phyloP scores from a whole-genome alignment of 176 grass and related monocot genomes.

The Bonia amplexicaulis region DNA sequence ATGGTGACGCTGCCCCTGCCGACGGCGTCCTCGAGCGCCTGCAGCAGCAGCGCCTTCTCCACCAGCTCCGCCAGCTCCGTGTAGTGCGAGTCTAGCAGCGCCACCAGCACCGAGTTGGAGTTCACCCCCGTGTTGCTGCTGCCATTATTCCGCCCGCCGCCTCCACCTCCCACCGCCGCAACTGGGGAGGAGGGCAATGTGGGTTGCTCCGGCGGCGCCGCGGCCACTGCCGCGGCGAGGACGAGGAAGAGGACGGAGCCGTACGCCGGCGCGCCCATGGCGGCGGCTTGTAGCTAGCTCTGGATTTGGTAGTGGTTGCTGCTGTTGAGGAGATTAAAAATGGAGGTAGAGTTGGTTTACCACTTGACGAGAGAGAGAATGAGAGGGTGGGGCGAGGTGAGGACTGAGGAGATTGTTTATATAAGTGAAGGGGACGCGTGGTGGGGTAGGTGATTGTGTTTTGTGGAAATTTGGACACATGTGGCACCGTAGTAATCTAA shows the following conservation, averaged over 20 bases:
- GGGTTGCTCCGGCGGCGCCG: background rate
- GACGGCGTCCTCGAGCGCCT: constrained; percentile 54
- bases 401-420: background rate
- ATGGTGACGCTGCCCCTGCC: constrained; percentile 66
- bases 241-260: background rate
- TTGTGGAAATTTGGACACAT: too few relatives aligned
- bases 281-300: background rate
- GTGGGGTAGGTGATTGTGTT: background rate
- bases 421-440: constrained; percentile 15
- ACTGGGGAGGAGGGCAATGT: constrained; percentile 3
- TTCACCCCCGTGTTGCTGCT: constrained; percentile 30
- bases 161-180: background rate
- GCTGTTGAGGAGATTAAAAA: background rate
- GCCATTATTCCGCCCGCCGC: background rate
- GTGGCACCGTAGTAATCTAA: too few relatives aligned
- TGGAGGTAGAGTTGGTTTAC: background rate
- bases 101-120: constrained; percentile 81
- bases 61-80: constrained; percentile 74
- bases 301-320: background rate
- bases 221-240: background rate
- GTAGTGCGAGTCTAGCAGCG: constrained; percentile 73
- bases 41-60: constrained; percentile 78
- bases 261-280: constrained; percentile 18
- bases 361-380: background rate
- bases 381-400: background rate